Base-by-base conservation (phyloP, 2,329 filamentous ascomycete genomes). In the Fusarium drepaniforme region DNA sequence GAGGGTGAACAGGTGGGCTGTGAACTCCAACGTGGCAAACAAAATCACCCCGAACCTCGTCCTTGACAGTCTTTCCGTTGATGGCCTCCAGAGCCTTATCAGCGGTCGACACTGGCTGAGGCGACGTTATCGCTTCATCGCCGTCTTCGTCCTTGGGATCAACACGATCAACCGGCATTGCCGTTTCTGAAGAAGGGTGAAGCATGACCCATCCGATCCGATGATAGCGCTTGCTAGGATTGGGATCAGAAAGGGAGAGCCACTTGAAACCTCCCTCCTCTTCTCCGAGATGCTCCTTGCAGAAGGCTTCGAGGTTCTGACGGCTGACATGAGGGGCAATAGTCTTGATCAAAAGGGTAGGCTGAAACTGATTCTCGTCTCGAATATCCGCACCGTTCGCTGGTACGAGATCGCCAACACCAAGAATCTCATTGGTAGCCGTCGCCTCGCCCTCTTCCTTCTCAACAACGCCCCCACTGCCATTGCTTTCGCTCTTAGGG, bases 161-260 rank as follows among this genome's bases (percentile, higher is more conserved):
- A n/a, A 90, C 88, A 71, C 92, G 89, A 77, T 97, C 94, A 70
- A 92, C 86, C 15, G 91, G 88, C 57, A 89, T 86, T 8, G 88
- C 85, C 25, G 89, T 87, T 66, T 97, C 94, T 1, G 93, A 88
- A 16, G 91, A 91, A 18, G 95, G 93, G 79, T 98, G 93, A 12
- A 99, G 89, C 89, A 98, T 97, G 71, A 99, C 97, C 96, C 97
- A 99, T 25, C 97, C 97, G 83, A 99, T 98, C 25, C 97, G 93
- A 81, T 99, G 97, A 80, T 96, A 99, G 74, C 97, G 93, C 85
- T 99, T 99, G 79, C 95, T 93, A 2, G 97, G 97, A 80, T 99
- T 99, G 0, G 97, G 97, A 79, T 99, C 97, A 76, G 96, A 98
- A 60, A 99, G 89, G 38, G 96, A 98, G 7, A 99, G 88, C 92